A percentile compares a stretch with the other conserved stretches of the same genome.
These are phyloP conservation scores for Didymella pinodella DNA, from an alignment of 2,329 filamentous ascomycete species.

Conservation along the genomic window DNA sequence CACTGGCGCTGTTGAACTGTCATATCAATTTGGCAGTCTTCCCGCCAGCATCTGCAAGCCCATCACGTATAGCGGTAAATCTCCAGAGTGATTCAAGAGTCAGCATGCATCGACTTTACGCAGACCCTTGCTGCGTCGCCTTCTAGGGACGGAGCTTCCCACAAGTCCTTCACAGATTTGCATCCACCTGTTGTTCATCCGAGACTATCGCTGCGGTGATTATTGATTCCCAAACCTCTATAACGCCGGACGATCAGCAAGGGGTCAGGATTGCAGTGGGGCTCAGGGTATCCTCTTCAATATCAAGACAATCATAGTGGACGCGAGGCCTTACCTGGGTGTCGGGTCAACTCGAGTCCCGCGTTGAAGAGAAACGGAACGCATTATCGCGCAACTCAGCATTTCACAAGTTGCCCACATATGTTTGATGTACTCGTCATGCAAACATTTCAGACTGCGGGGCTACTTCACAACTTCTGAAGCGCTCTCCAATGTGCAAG, in stretches of 20 bases:
- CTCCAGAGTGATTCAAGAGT: constrained; percentile 17
- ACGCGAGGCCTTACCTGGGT: constrained; percentile 2
- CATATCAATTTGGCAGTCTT: constrained; percentile 10
- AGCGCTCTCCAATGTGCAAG: background rate
- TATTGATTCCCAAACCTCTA: constrained; percentile 29
- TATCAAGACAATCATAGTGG: constrained; percentile 5
- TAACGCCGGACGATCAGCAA: constrained; percentile 14
- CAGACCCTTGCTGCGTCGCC: constrained; percentile 3
- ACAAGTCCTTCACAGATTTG: constrained; percentile 12
- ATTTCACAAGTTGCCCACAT: background rate
- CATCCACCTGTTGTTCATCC: constrained; percentile 28
- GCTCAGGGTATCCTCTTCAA: constrained; percentile 2
- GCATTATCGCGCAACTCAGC: background rate
- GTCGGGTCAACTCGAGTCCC: constrained; percentile 2
- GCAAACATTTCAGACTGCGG: background rate
- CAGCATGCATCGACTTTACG: constrained; percentile 13
- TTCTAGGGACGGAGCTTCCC: constrained; percentile 6
- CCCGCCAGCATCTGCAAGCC: constrained; percentile 24
- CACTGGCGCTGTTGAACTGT: background rate
- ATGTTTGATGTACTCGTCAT: background rate
- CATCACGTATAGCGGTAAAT: constrained; percentile 24
- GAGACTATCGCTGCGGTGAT: constrained; percentile 35
- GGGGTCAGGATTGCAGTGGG: constrained; percentile 9
- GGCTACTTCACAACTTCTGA: background rate
- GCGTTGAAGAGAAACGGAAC: background rate